A percentile compares a stretch with the other conserved stretches of the same genome.
Conservation (phyloP, 2,329 filamentous ascomycete species). For the Hypoxylon sp. region DNA sequence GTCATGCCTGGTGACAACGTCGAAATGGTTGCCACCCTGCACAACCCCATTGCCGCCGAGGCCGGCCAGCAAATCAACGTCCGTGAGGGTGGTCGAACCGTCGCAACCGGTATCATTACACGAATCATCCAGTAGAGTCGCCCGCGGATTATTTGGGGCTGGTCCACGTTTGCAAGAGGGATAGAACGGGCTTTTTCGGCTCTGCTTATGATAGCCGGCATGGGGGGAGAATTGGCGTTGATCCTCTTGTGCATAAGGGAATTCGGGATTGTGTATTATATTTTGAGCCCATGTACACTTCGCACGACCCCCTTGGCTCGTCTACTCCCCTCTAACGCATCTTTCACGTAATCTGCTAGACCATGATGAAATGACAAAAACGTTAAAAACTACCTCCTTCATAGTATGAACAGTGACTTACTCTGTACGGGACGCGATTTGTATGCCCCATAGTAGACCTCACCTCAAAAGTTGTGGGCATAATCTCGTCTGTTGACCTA, state of each 20-base stretch:
- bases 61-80: slow-evolving; percentile 97
- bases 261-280: slow-evolving; percentile 46
- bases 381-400: too few relatives aligned
- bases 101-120: slow-evolving; percentile 86
- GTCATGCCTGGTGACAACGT: slow-evolving; percentile 99
- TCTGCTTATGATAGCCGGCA: slow-evolving; percentile 34
- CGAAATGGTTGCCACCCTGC: slow-evolving; percentile 92
- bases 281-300: slow-evolving; percentile 46
- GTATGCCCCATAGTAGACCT: too few relatives aligned
- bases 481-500: neutral
- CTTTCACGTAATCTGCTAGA: slow-evolving; percentile 36
- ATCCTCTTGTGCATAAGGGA: slow-evolving; percentile 48
- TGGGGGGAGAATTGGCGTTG: slow-evolving; percentile 40
- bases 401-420: slow-evolving; percentile 2
- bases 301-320: slow-evolving; percentile 43
- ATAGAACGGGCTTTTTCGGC: slow-evolving; percentile 43
- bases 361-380: slow-evolving; percentile 42
- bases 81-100: slow-evolving; percentile 93
- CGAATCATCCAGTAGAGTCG: slow-evolving; percentile 72
- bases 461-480: neutral
- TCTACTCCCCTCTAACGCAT: slow-evolving; percentile 46
- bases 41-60: slow-evolving; percentile 89
- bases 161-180: slow-evolving; percentile 39
- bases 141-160: slow-evolving; percentile 17
- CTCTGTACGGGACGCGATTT: neutral